Percentiles rank a stretch among this genome's conserved stretches.
Conservation (phyloP, 176 grass and related monocot species). For the Aegilops sharonensis region DNA sequence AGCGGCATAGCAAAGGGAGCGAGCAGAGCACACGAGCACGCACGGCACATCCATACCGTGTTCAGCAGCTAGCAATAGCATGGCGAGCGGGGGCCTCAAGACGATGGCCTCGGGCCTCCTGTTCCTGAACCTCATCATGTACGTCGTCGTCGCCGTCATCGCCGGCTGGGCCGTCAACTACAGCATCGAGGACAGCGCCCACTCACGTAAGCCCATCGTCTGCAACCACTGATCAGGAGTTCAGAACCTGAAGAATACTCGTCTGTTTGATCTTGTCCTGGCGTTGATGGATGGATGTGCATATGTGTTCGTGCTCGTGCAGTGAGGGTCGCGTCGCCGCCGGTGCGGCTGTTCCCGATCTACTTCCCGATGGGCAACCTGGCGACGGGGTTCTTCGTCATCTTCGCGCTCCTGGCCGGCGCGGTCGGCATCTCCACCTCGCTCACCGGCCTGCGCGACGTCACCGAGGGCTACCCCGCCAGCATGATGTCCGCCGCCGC, state of each 20-base stretch:
- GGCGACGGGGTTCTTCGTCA: constrained; percentile 92
- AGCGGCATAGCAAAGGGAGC: too few relatives aligned
- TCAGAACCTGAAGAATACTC: background rate
- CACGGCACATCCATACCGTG: background rate
- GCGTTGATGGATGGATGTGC: too few relatives aligned
- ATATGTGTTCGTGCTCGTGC: background rate
- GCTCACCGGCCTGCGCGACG: constrained; percentile 70
- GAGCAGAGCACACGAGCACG: background rate
- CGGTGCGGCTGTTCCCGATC: constrained; percentile 83
- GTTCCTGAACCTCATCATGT: constrained; percentile 89
- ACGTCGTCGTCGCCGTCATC: constrained; percentile 56
- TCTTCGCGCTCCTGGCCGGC: constrained; percentile 69
- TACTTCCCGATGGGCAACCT: constrained; percentile 96
- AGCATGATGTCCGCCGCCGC: constrained; percentile 70
- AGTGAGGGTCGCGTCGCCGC: constrained; percentile 45
- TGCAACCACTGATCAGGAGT: background rate
- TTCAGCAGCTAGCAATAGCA: constrained; percentile 3
- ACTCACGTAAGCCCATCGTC: background rate
- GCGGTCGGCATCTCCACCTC: constrained; percentile 81
- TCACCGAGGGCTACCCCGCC: constrained; percentile 29
- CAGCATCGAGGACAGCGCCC: constrained; percentile 69
- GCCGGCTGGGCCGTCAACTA: constrained; percentile 95
- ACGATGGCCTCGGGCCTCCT: constrained; percentile 57
- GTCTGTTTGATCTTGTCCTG: too few relatives aligned
- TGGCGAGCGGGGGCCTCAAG: constrained; percentile 36